Percentiles rank a stretch among this genome's conserved stretches.
Conservation (phyloP, 2,329 filamentous ascomycete genomes). For the Talaromyces piceae region DNA sequence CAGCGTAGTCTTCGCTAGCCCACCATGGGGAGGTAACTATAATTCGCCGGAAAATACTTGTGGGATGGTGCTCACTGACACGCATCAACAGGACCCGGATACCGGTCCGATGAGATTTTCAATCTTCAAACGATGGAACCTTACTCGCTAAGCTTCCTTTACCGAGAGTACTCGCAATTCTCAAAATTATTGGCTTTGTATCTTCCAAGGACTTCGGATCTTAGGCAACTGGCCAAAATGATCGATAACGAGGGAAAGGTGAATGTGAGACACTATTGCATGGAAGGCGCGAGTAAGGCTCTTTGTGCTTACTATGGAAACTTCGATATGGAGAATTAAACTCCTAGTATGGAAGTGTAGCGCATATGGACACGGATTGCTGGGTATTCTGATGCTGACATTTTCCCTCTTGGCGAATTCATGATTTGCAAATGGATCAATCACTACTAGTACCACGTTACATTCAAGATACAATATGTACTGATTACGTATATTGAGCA, state of each 20-base stretch:
- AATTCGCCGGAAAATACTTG: not conserved
- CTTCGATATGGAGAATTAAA: conserved; percentile 33
- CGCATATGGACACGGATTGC: not conserved
- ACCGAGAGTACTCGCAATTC: conserved; percentile 51
- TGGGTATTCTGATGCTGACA: not conserved
- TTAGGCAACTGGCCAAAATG: conserved; percentile 64
- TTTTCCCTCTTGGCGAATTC: too few relatives aligned
- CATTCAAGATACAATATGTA: too few relatives aligned
- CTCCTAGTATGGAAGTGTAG: not conserved
- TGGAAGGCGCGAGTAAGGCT: conserved; percentile 78
- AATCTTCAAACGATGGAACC: conserved; percentile 81
- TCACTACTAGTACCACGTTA: too few relatives aligned
- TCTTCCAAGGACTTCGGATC: conserved; percentile 75
- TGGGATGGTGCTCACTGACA: conserved; percentile 8
- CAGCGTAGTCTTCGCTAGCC: conserved; percentile 61
- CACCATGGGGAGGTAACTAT: conserved; percentile 62
- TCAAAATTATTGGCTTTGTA: conserved; percentile 61
- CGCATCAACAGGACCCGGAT: conserved; percentile 48
- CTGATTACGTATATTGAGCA: too few relatives aligned
- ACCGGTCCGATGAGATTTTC: conserved; percentile 63
- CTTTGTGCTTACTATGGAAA: conserved; percentile 53
- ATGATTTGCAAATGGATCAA: too few relatives aligned
- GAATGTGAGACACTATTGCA: conserved; percentile 82
- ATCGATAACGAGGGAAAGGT: conserved; percentile 49
- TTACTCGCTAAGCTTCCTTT: conserved; percentile 62